Conservation (phyloP, 768 basidiomycete species). For the Leccinum subtestaceum region DNA sequence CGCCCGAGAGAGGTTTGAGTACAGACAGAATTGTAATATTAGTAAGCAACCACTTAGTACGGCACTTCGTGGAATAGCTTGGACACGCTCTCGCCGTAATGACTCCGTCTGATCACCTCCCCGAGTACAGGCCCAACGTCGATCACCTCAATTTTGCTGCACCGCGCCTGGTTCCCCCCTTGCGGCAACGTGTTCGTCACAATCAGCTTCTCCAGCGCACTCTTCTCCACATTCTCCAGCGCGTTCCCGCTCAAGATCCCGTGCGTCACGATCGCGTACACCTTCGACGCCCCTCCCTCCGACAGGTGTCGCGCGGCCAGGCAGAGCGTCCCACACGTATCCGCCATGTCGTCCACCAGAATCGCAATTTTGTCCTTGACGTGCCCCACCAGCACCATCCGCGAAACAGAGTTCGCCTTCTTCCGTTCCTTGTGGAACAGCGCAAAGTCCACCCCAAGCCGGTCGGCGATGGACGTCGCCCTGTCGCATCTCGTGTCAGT, state of each 20-base stretch:
- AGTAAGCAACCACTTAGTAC: slow-evolving; percentile 46
- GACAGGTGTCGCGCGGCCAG: slow-evolving; percentile 86
- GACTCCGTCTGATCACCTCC: slow-evolving; percentile 92
- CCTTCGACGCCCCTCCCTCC: slow-evolving; percentile 82
- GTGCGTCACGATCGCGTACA: slow-evolving; percentile 94
- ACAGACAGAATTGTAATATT: slow-evolving; percentile 1
- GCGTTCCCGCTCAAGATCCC: slow-evolving; percentile 93
- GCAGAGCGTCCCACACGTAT: slow-evolving; percentile 92
- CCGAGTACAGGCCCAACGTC: slow-evolving; percentile 94
- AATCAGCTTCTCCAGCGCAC: slow-evolving; percentile 87
- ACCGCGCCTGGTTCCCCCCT: slow-evolving; percentile 63
- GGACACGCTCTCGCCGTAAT: slow-evolving; percentile 94
- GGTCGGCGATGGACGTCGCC: slow-evolving; percentile 95
- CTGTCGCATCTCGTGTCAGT: slow-evolving; percentile 42
- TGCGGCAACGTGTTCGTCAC: slow-evolving; percentile 99
- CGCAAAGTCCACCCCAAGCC: slow-evolving; percentile 95
- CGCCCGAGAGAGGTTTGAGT: background rate
- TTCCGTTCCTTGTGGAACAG: slow-evolving; percentile 99
- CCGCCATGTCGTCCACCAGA: slow-evolving; percentile 98
- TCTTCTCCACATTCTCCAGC: slow-evolving; percentile 65
- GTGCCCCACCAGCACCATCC: slow-evolving; percentile 94
- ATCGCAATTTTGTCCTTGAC: slow-evolving; percentile 92
- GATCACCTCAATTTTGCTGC: slow-evolving; percentile 85
- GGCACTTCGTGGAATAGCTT: slow-evolving; percentile 89
- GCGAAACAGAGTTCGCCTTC: slow-evolving; percentile 91